A percentile compares a stretch with the other conserved stretches of the same genome.
phyloP scores from a whole-genome alignment of 1,284 basidiomycete genomes.

The Ustilago shanxiensis region DNA sequence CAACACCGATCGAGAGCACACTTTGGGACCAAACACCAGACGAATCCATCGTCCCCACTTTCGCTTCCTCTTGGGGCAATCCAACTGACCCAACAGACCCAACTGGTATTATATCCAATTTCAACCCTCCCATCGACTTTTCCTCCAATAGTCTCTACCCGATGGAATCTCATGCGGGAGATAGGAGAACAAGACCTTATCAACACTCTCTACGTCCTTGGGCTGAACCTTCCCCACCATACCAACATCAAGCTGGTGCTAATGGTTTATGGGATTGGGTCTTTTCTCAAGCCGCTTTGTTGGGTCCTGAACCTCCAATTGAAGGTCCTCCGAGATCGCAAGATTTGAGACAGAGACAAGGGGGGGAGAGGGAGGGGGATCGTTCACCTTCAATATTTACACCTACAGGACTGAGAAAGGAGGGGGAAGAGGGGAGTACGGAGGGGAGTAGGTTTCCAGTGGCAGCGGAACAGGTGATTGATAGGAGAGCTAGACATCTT shows the following conservation, averaged over 20 bases:
- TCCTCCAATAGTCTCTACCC: background rate
- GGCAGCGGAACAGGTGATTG: background rate
- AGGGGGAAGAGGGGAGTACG: background rate
- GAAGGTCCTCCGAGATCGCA: slow-evolving; percentile 23
- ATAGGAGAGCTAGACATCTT: background rate
- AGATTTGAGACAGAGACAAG: too few species aligned
- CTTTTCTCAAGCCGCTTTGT: slow-evolving; percentile 28
- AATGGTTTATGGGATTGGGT: slow-evolving; percentile 46
- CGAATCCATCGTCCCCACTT: slow-evolving; percentile 30
- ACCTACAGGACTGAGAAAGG: too few species aligned
- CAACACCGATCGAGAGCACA: too few species aligned
- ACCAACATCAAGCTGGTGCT: background rate
- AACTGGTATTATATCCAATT: slow-evolving; percentile 1
- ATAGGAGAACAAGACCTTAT: slow-evolving; percentile 19
- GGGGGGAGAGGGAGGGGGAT: background rate
- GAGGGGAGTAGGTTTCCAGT: background rate
- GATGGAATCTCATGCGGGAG: background rate
- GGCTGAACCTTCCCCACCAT: slow-evolving; percentile 19
- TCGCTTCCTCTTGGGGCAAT: slow-evolving; percentile 33
- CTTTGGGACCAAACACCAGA: slow-evolving; percentile 41
- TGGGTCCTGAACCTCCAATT: slow-evolving; percentile 21
- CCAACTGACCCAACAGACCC: slow-evolving; percentile 20
- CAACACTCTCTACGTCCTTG: slow-evolving; percentile 37
- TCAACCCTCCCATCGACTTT: background rate
- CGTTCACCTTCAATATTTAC: too few species aligned